These are phyloP conservation scores for Paecilomyces fulvus DNA, from an alignment of 2,329 filamentous ascomycete species.

Conservation along the genomic window DNA sequence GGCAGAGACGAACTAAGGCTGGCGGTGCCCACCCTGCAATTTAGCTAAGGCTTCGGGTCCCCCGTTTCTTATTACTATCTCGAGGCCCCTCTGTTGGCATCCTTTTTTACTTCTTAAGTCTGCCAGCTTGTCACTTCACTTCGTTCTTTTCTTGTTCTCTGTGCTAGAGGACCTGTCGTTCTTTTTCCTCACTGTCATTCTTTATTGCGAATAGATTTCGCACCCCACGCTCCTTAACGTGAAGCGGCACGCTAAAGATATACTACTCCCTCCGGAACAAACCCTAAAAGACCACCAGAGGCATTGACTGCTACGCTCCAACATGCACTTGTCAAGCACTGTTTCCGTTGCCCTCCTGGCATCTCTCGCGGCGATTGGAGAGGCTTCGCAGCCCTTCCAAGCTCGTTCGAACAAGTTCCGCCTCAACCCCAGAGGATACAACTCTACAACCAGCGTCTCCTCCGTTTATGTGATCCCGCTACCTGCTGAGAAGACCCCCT, in stretches of 20 bases:
- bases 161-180: slow-evolving; percentile 10
- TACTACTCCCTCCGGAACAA: slow-evolving; percentile 2
- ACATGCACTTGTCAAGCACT: slow-evolving; percentile 31
- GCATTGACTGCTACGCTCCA: slow-evolving; percentile 18
- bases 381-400: slow-evolving; percentile 22
- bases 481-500: slow-evolving; percentile 1
- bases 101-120: slow-evolving; percentile 9
- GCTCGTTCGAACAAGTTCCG: neutral
- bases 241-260: slow-evolving; percentile 2
- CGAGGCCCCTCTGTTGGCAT: slow-evolving; percentile 7
- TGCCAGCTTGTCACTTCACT: neutral
- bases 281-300: slow-evolving; percentile 4
- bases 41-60: neutral
- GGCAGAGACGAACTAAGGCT: neutral
- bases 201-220: slow-evolving; percentile 31
- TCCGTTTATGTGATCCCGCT: slow-evolving; percentile 4
- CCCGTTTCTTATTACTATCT: slow-evolving; percentile 4
- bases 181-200: slow-evolving; percentile 9
- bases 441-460: slow-evolving; percentile 13
- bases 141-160: slow-evolving; percentile 5
- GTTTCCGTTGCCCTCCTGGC: slow-evolving; percentile 26
- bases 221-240: slow-evolving; percentile 10
- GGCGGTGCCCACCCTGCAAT: neutral
- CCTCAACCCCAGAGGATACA: slow-evolving; percentile 12
- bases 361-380: slow-evolving; percentile 25